Percentiles rank a stretch among this genome's conserved stretches.
These are phyloP conservation scores for Schizophyllum amplum DNA, from an alignment of 1,284 basidiomycete species.

Conservation along the genomic window DNA sequence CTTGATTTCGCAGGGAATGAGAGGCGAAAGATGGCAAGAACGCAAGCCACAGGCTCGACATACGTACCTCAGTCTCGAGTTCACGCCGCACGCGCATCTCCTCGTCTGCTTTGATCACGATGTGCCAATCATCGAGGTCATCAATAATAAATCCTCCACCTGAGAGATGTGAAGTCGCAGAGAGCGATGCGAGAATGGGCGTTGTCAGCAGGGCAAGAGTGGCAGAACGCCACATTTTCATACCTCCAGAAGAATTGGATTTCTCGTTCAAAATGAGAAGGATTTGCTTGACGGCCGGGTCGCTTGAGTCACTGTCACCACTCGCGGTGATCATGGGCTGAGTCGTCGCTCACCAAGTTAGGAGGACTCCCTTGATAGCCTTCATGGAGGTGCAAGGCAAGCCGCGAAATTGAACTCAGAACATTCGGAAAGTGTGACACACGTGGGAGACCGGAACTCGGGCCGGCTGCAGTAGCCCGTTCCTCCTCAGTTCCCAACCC, in stretches of 20 bases:
- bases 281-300: slow-evolving; percentile 88
- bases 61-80: slow-evolving; percentile 69
- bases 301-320: slow-evolving; percentile 34
- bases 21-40: background rate
- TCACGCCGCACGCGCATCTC: slow-evolving; percentile 66
- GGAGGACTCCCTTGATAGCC: background rate
- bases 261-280: slow-evolving; percentile 77
- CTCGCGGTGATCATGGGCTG: background rate
- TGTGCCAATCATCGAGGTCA: slow-evolving; percentile 79
- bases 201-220: too few species aligned
- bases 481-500: too few species aligned
- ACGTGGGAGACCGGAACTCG: too few species aligned
- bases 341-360: background rate
- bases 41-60: background rate
- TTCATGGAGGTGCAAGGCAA: too few species aligned
- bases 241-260: slow-evolving; percentile 20
- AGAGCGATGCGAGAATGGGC: too few species aligned
- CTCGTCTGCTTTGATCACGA: slow-evolving; percentile 77
- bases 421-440: too few species aligned
- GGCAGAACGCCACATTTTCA: too few species aligned
- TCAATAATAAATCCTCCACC: slow-evolving; percentile 65
- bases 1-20: slow-evolving; percentile 11
- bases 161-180: background rate
- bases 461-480: too few species aligned
- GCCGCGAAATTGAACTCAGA: too few species aligned